Evolutionary conservation across 257 asterid genomes (phyloP), one percentile per base, ranked within the genome.

Genomic region (Lithospermum erythrorhizon): DNA sequence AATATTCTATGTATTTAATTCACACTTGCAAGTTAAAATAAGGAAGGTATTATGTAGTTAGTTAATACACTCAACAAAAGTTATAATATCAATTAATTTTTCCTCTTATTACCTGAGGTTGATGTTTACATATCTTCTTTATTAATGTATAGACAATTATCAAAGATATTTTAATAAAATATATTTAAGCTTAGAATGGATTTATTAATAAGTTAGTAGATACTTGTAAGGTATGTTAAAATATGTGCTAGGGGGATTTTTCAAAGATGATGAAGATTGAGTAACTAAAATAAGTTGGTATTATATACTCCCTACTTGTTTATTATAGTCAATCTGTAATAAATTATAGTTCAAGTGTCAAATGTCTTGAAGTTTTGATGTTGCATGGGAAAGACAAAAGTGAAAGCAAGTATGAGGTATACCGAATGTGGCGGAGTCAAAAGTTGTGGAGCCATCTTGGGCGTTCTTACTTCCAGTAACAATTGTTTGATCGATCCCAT

Each of bases 341-440:
- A 41, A 41, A 41, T 41, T 13, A 41, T 14, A 41, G 49, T 13
- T 41, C 18, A 11, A 41, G 2, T 41, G 49, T 41, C 49, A 11
- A 41, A 3, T 41, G 49, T 41, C 49, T 20, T 53, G 32, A 53
- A n/a, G 25, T 53, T 18, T 52, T n/a, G 22, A n/a, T 19, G 57
- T 53, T n/a, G 57, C 22, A 22, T n/a, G 18, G 3, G 32, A 55
- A 55, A 18, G 18, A 7, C 2, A 55, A 55, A 1, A 11, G 59
- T 1, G 2, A 24, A 18, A 21, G 16, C 0, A 13, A 20, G 8
- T 55, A 55, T 14, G 32, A 13, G 0, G n/a, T 21, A 9, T 61
- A 86, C 95, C 95, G 62, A 83, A 81, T 52, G 95, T 83, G 53
- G 95, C 95, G 9, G 95, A 81, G 25, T 84, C 73, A 53, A 77